Base-by-base conservation (phyloP, 139 green algal species). In the Chlamydomonas sp. region DNA sequence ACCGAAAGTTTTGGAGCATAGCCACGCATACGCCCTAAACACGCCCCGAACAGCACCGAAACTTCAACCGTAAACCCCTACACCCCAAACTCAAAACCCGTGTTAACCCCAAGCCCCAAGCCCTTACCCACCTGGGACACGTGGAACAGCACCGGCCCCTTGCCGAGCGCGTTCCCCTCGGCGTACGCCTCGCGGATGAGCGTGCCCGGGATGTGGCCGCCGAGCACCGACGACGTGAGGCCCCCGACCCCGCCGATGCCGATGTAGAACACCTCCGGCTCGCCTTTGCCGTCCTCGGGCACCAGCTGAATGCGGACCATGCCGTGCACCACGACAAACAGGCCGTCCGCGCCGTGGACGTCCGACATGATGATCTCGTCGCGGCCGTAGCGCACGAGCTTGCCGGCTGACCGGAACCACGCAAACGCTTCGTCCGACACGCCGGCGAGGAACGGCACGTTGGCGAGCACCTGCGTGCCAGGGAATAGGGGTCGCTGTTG, bases 81-180 rank as follows among this genome's bases (percentile, higher is more conserved):
- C 48, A 2, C 58, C 64, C 1, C 48, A 31, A 1, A 35, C 6
- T 30, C 49, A 39, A 5, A 76, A 39, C n/a, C n/a, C n/a, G n/a
- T n/a, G n/a, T n/a, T n/a, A n/a, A n/a, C n/a, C n/a, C n/a, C n/a
- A n/a, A 36, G 35, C 2, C 28, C 26, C 31, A 8, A n/a, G n/a
- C n/a, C n/a, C n/a, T 76, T 61, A 4, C 67, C 29, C 20, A 35
- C 60, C 24, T 68, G 6, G 3, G 67, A 5, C 31, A 84, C 34
- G 58, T 75, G 77, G 36, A 92, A 95, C 28, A 95, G 64, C 20
- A 91, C 70, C 13, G 89, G 87, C 5, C 89, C 89, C 69, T 88
- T 89, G 58, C 87, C 87, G 69, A 95, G 72, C 1, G 78, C 76
- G 72, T 93, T 94, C 73, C 85, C 85, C 75, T 89, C 75, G 0